Base-by-base conservation (phyloP, 495 filamentous ascomycete species). In the Daldinia vernicosa region DNA sequence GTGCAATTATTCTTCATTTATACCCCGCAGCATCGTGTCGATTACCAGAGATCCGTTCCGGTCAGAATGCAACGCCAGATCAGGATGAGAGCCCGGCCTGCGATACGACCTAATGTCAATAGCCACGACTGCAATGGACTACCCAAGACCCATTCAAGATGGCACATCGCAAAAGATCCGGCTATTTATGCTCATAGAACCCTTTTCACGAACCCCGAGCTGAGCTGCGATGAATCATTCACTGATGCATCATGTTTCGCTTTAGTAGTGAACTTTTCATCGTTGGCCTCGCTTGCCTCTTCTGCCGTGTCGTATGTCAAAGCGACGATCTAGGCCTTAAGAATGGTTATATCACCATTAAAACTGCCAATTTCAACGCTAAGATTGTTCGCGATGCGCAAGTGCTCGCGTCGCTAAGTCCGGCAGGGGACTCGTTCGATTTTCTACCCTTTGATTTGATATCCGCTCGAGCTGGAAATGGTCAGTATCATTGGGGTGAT, bases 401-500 rank as follows among this genome's bases (percentile, higher is more conserved):
- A 59, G 72, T 77, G 2, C 80, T 86, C 6, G 79, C 74, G 24
- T 86, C 84, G 30, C 70, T 86, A 22, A 80, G 70, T 12, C 76
- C 83, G 19, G 57, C 75, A 0, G 73, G 72, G 1, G 66, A 74
- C 24, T 58, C 75, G 8, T 87, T 85, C 60, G 84, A 86, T 68
- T 87, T 87, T 61, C 75, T 83, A 24, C 83, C 84, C 6, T 82
- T 72, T n/a, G 81, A 85, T 62, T 58, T 78, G 43, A 72, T 86
- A 30, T 66, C 76, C 1, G 72, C 65, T 1, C 77, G 84, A 14
- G 76, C 79, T 35, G 77, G 75, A 19, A 82, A 84, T 60, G 81
- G 81, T 24, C 79, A 86, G 37, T 85, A 86, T 58, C 85, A 87
- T 67, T 81, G 79, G 66, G 85, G 85, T 17, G 85, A 87, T 62